Percentiles rank a stretch among this genome's conserved stretches.
Conservation (phyloP, 2,329 filamentous ascomycete genomes). For the Calonectria henricotiae region DNA sequence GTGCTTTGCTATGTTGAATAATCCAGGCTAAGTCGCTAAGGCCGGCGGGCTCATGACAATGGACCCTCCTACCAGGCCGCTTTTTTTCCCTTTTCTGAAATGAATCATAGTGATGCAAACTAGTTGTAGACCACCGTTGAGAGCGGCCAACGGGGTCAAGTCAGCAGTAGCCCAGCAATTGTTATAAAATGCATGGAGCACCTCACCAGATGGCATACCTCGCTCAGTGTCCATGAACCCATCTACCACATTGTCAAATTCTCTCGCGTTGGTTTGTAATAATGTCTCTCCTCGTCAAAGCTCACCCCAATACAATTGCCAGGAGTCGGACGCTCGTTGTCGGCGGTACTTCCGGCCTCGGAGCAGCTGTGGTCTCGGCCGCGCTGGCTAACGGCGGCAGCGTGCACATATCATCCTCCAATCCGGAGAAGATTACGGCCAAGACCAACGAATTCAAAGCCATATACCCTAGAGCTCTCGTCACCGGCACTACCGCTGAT, state of each 20-base stretch:
- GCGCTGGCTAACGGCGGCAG: constrained; percentile 5
- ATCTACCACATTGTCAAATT: background rate
- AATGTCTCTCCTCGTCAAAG: background rate
- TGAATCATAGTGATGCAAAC: background rate
- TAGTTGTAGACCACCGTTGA: background rate
- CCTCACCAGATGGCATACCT: background rate
- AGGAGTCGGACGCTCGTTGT: background rate
- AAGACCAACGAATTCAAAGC: background rate
- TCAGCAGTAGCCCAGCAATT: background rate
- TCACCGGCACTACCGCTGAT: constrained; percentile 3
- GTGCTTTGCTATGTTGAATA: background rate
- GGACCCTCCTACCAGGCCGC: background rate
- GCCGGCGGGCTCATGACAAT: background rate
- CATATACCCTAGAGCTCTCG: background rate
- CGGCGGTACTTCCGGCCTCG: constrained; percentile 7
- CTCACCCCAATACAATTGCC: background rate
- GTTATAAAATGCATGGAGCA: background rate
- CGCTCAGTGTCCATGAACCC: background rate
- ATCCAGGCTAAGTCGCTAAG: background rate
- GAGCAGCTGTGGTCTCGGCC: constrained; percentile 9
- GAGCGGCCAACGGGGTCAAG: background rate
- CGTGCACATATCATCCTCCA: constrained; percentile 14
- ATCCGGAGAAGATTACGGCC: background rate
- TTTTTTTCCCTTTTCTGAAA: background rate
- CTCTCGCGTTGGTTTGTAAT: background rate